These are phyloP conservation scores for Aquilaria sinensis DNA, from an alignment of 345 rosid genomes.

Conservation along the genomic window DNA sequence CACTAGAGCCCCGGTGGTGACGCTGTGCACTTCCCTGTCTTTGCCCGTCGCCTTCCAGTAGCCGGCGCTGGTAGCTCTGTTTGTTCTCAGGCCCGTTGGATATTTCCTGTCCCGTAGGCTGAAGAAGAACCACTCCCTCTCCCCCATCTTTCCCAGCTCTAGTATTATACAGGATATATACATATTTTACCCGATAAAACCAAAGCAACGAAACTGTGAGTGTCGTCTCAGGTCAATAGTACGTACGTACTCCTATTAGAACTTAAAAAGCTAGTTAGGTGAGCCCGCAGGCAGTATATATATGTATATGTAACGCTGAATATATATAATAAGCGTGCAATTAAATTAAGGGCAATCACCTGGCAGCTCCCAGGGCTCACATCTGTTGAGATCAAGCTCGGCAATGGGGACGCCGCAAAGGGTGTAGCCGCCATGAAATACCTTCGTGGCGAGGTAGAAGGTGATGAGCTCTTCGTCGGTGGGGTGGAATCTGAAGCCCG, in stretches of 20 bases:
- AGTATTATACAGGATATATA: neutral
- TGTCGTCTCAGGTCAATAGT: no score
- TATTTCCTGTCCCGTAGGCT: constrained; percentile 43
- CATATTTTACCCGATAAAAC: neutral
- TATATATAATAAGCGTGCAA: neutral
- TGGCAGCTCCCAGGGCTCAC: constrained; percentile 99
- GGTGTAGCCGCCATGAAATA: constrained; percentile 58
- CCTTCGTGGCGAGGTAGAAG: constrained; percentile 85
- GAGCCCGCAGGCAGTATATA: no score
- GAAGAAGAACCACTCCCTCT: constrained; percentile 44
- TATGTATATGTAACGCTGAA: no score
- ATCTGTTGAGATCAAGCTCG: constrained; percentile 89
- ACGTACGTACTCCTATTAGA: no score
- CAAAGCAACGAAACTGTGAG: neutral
- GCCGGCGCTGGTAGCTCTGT: constrained; percentile 41
- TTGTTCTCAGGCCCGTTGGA: constrained; percentile 24
- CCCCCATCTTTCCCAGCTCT: constrained; percentile 22
- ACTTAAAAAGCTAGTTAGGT: no score
- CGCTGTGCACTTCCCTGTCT: constrained; percentile 38
- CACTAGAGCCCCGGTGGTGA: constrained; percentile 15
- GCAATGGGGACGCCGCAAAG: constrained; percentile 68
- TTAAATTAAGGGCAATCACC: constrained; percentile 28
- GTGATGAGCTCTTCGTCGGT: constrained; percentile 95
- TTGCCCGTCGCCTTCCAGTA: constrained; percentile 51
- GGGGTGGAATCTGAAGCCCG: constrained; percentile 95